phyloP scores from a whole-genome alignment of 345 rosid species.

The Excoecaria cochinchinensis region DNA sequence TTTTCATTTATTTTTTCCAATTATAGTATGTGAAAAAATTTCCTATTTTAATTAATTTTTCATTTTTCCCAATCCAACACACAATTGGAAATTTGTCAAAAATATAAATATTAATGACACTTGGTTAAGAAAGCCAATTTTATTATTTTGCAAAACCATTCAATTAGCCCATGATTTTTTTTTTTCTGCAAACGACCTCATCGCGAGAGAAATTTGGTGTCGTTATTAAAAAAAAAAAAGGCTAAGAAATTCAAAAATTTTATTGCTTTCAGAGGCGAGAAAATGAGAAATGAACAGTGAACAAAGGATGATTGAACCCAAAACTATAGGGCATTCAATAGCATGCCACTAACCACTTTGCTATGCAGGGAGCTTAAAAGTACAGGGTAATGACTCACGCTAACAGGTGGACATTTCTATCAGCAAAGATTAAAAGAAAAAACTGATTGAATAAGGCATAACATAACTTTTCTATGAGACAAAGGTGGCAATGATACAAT shows the following conservation, averaged over 20 bases:
- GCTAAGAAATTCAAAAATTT: constrained; percentile 16
- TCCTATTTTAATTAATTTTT: too few species aligned
- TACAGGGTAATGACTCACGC: constrained; percentile 31
- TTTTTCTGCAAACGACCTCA: neutral
- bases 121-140: too few species aligned
- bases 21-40: too few species aligned
- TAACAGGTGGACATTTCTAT: constrained; percentile 35
- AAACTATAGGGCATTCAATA: constrained; percentile 23
- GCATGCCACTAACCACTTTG: constrained; percentile 40
- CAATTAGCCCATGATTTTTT: too few species aligned
- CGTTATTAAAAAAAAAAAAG: neutral
- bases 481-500: constrained; percentile 50
- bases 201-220: neutral
- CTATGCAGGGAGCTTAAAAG: constrained; percentile 24
- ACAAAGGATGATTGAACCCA: constrained; percentile 24
- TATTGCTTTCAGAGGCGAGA: constrained; percentile 27
- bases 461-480: constrained; percentile 48
- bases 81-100: neutral
- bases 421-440: constrained; percentile 10
- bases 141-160: too few species aligned
- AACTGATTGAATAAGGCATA: constrained; percentile 28
- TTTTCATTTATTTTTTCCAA: too few species aligned
- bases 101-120: too few species aligned
- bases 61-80: neutral
- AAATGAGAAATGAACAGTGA: constrained; percentile 14